Evolutionary conservation across 768 basidiomycete genomes (phyloP), one percentile per base, ranked within the genome.

Genomic region (Xerocomellus amylosporus): DNA sequence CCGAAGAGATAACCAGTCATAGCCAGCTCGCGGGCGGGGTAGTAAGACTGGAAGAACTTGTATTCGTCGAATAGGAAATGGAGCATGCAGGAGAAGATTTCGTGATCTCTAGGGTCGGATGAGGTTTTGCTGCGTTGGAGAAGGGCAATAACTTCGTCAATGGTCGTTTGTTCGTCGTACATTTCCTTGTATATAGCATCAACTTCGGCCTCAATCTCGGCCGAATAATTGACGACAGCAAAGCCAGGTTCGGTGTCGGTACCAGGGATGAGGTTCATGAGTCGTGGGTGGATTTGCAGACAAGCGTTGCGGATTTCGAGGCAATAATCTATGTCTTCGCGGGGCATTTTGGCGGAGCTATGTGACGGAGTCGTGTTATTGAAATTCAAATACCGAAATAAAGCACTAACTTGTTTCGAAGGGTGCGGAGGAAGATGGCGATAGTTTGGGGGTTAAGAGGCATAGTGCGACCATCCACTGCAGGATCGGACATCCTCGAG

Each of bases 61-160:
- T 97, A 97, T 75, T 99, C 97, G 83, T 98, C 97, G 74, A 99
- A 98, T 41, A 99, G 83, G 79, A 97, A 96, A 76, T 98, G 95
- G 47, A 99, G 87, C 86, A 97, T 97, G 83, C 94, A 98, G n/a
- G 94, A 97, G 68, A 98, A 98, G 58, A 97, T 84, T 73, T 98
- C 93, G 69, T 96, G 93, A 62, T 98, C 94, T 52, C 86, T 85
- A 42, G 86, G 74, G 61, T 88, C 90, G 31, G 82, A 79, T 30
- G 94, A 95, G 46, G 81, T 83, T 67, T 95, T 93, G 76, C 86
- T 84, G 51, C 86, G 83, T 72, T 91, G 88, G 26, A 99, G 84
- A 74, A 93, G 85, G 26, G 81, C 74, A 57, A 98, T 90, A 59
- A 98, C 93, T 58, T 96, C 91, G 69, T 98, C 96, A 64, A 98